Percentiles rank a stretch among this genome's conserved stretches.
These are phyloP conservation scores for Elsinoe arachidis DNA, from an alignment of 2,329 filamentous ascomycete species.

Conservation along the genomic window DNA sequence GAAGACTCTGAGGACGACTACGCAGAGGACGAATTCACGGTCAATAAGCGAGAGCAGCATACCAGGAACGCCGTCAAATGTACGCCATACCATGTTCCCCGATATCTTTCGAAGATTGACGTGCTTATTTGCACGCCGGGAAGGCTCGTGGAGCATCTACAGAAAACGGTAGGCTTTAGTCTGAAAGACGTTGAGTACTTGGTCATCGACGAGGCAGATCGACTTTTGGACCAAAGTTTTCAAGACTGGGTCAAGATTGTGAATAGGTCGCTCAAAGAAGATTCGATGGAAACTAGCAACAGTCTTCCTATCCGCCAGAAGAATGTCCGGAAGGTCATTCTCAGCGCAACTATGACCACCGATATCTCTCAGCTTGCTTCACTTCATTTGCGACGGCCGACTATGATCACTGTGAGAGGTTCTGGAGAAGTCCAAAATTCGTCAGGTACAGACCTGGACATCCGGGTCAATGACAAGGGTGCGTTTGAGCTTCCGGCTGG, in stretches of 20 bases:
- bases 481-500: conserved; percentile 49
- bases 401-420: conserved; percentile 62
- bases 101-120: conserved; percentile 66
- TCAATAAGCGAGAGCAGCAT: conserved; percentile 19
- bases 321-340: conserved; percentile 65
- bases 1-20: conserved; percentile 30
- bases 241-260: conserved; percentile 79
- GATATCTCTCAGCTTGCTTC: conserved; percentile 73
- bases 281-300: conserved; percentile 35
- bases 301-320: conserved; percentile 19
- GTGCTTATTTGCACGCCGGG: conserved; percentile 88
- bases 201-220: conserved; percentile 88
- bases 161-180: conserved; percentile 71
- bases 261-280: conserved; percentile 41
- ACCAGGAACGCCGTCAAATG: conserved; percentile 31
- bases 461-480: conserved; percentile 24
- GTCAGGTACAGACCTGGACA: conserved; percentile 18
- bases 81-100: conserved; percentile 55
- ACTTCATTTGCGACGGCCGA: conserved; percentile 64
- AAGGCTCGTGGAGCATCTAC: conserved; percentile 81
- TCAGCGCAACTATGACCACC: conserved; percentile 86
- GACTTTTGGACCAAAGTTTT: conserved; percentile 81
- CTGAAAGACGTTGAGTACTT: conserved; percentile 76
- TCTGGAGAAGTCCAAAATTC: conserved; percentile 21
- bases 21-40: conserved; percentile 15